Evolutionary conservation across 78 protist species (phyloP), one percentile per base, ranked within the genome.

Genomic region (Cavenderia fasciculata): DNA sequence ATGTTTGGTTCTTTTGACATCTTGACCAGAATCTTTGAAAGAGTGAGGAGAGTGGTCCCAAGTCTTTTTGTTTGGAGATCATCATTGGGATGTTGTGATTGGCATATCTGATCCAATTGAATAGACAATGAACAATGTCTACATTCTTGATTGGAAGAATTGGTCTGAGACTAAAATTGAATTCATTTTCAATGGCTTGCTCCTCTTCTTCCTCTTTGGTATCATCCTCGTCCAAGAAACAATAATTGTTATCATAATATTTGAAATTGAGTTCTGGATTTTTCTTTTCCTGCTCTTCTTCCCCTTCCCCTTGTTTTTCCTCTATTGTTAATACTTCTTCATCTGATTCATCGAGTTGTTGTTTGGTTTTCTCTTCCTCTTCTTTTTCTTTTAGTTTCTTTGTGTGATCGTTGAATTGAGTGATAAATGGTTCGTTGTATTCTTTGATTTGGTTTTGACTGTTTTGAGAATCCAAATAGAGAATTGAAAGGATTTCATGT

Each of bases 81-180:
- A 14, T 14, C 54, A 49, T 12, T 49, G 54, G 54, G 54, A 18
- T 49, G 54, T 40, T 47, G 33, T 7, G 72, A 19, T 40, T 63
- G 72, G 38, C n/a, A n/a, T n/a, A 71, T 31, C 78, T 25, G 18
- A 71, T 47, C 78, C 78, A 71, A 52, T 71, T 71, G 38, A 51
- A 34, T 16, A 71, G 31, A n/a, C 63, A 51, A 41, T 47, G 59
- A 4, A 31, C 16, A n/a, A 43, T 44, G 7, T 43, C 44, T 5
- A 2, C 19, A 1, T 57, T 27, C 34, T 57, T 57, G 34, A 34
- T 4, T 29, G 41, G 21, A 18, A 18, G 33, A 36, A 62, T 62
- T 18, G 51, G 23, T 10, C 19, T 62, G 41, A 38, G 41, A 44
- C 10, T 11, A 44, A 23, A 21, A 52, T 63, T 47, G 4, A 38